Conservation (phyloP, 257 asterid species). For the Przewalskia tangutica region DNA sequence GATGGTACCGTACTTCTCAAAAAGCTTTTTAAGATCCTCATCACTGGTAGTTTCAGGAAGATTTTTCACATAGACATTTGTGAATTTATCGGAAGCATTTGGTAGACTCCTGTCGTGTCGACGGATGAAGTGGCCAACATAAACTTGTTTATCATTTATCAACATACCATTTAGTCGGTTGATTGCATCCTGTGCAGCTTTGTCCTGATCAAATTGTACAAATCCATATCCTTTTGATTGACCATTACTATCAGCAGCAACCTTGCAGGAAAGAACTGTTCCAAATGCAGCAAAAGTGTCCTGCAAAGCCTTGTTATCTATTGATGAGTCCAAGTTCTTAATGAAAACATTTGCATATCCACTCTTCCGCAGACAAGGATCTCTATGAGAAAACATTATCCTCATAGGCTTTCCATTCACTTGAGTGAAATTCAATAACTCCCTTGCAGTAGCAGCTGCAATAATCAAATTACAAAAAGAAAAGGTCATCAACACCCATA, state of each 20-base stretch:
- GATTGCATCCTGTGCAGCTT: conserved; percentile 58
- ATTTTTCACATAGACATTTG: conserved; percentile 67
- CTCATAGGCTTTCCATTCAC: conserved; percentile 66
- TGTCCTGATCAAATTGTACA: conserved; percentile 68
- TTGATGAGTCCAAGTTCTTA: conserved; percentile 54
- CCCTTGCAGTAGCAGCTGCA: conserved; percentile 70
- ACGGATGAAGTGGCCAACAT: conserved; percentile 59
- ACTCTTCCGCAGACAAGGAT: conserved; percentile 65
- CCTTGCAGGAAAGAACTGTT: conserved; percentile 69
- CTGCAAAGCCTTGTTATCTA: conserved; percentile 56
- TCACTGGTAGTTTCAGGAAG: conserved; percentile 32
- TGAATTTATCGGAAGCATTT: conserved; percentile 33
- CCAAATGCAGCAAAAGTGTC: conserved; percentile 72
- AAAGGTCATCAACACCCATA: background rate
- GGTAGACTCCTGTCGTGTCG: conserved; percentile 46
- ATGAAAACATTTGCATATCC: conserved; percentile 66
- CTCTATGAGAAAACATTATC: conserved; percentile 77
- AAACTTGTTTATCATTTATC: conserved; percentile 66
- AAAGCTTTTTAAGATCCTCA: conserved; percentile 36
- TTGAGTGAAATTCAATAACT: conserved; percentile 50
- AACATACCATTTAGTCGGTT: conserved; percentile 58
- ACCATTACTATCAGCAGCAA: conserved; percentile 47
- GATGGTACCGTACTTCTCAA: conserved; percentile 48
- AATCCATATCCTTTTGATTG: conserved; percentile 69
- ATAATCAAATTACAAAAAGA: background rate